Percentiles rank a stretch among this genome's conserved stretches.
Conservation (phyloP, 768 basidiomycete genomes). For the Leccinum fibrillosum region DNA sequence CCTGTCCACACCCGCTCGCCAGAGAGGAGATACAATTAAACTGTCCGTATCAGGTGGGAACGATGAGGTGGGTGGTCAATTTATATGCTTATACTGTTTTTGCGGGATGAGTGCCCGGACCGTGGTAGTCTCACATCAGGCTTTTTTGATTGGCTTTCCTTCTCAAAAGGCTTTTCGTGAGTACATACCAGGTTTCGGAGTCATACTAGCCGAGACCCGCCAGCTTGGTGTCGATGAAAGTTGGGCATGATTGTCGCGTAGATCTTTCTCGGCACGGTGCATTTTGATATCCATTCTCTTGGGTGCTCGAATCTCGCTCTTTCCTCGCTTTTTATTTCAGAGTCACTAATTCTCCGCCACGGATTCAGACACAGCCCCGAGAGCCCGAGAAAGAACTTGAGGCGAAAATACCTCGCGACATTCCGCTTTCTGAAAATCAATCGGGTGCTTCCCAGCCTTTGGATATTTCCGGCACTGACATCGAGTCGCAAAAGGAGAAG, state of each 20-base stretch:
- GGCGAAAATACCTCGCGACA: background rate
- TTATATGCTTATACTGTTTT: background rate
- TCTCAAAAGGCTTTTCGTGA: background rate
- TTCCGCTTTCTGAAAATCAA: background rate
- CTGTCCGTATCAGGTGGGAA: background rate
- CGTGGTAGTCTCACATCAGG: background rate
- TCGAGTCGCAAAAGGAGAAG: constrained; percentile 1
- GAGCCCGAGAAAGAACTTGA: background rate
- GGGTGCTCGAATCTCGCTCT: background rate
- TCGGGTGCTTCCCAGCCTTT: background rate
- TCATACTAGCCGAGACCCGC: background rate
- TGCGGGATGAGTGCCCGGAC: background rate
- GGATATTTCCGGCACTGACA: background rate
- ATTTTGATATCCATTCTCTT: background rate
- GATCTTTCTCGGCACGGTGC: background rate
- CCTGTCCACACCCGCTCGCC: constrained; percentile 2
- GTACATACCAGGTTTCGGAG: background rate
- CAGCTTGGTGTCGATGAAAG: background rate
- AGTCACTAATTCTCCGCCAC: constrained; percentile 6
- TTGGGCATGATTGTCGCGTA: background rate
- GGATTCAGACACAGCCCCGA: constrained; percentile 2
- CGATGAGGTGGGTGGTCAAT: constrained; percentile 13
- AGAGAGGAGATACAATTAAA: constrained; percentile 20
- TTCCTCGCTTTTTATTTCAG: background rate
- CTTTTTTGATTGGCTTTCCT: background rate